A percentile compares a stretch with the other conserved stretches of the same genome.
phyloP scores from a whole-genome alignment of 2,329 filamentous ascomycete species.

The Didymellaceae sp. region DNA sequence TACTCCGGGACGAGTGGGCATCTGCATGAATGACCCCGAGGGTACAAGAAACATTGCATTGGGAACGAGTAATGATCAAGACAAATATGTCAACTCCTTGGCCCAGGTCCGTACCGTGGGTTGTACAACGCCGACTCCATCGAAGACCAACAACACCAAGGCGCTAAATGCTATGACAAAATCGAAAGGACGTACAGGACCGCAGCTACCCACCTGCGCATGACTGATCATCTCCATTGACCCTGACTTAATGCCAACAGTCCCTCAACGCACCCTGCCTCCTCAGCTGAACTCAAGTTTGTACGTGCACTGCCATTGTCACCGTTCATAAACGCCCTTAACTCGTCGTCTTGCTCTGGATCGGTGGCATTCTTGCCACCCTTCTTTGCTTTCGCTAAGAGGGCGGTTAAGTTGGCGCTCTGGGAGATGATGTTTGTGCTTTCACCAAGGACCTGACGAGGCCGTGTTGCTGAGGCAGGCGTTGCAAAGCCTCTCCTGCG shows the following conservation, averaged over 20 bases:
- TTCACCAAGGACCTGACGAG: conserved; percentile 56
- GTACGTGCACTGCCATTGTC: conserved; percentile 66
- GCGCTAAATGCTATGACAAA: conserved; percentile 19
- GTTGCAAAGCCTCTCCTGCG: conserved; percentile 32
- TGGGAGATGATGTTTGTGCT: conserved; percentile 51
- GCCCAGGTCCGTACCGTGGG: neutral
- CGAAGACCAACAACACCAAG: conserved; percentile 12
- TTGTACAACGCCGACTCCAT: conserved; percentile 9
- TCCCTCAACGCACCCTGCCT: conserved; percentile 90
- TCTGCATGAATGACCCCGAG: neutral
- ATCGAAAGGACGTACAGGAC: neutral
- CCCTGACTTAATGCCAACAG: conserved; percentile 87
- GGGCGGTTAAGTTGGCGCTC: conserved; percentile 44
- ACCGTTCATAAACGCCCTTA: conserved; percentile 75
- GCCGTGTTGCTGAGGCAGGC: conserved; percentile 42
- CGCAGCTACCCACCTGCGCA: too few relatives aligned
- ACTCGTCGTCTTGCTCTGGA: conserved; percentile 64
- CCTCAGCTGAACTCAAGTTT: conserved; percentile 57
- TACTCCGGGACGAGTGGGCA: too few relatives aligned
- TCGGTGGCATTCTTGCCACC: conserved; percentile 44
- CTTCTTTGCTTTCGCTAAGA: conserved; percentile 45
- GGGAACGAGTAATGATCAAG: neutral
- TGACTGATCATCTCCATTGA: conserved; percentile 69
- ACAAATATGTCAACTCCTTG: conserved; percentile 8
- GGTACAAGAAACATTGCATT: neutral